These are phyloP conservation scores for Aspergillus baeticus DNA, from an alignment of 495 filamentous ascomycete genomes.

Conservation along the genomic window DNA sequence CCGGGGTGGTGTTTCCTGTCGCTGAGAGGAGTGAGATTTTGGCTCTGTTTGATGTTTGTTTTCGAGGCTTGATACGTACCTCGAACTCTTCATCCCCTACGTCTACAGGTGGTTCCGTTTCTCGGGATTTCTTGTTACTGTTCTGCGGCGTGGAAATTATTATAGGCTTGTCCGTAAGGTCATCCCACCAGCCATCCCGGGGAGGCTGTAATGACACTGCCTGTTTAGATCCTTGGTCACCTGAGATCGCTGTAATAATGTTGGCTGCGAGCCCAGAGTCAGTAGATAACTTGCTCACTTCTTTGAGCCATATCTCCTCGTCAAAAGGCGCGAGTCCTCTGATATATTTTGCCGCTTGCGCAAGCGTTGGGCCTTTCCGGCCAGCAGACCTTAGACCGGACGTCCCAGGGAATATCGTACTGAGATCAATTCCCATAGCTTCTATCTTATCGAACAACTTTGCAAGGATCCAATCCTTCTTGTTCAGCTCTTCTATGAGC, in stretches of 20 bases:
- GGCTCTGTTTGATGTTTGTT: background rate
- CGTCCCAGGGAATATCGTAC: slow-evolving; percentile 66
- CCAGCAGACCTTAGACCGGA: slow-evolving; percentile 38
- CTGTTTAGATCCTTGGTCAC: background rate
- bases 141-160: background rate
- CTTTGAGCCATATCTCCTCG: slow-evolving; percentile 38
- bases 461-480: slow-evolving; percentile 78
- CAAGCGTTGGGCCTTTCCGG: slow-evolving; percentile 32
- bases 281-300: slow-evolving; percentile 18
- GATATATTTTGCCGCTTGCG: slow-evolving; percentile 39
- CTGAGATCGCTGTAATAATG: slow-evolving; percentile 25
- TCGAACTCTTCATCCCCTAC: slow-evolving; percentile 37
- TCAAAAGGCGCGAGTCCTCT: slow-evolving; percentile 49
- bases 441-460: slow-evolving; percentile 80
- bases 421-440: slow-evolving; percentile 62
- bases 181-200: slow-evolving; percentile 41
- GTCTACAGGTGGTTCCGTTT: background rate
- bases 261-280: slow-evolving; percentile 24
- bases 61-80: slow-evolving; percentile 21
- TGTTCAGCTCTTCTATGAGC: slow-evolving; percentile 58
- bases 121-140: background rate
- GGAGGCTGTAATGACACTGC: slow-evolving; percentile 17
- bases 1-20: slow-evolving; percentile 38
- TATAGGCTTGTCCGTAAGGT: slow-evolving; percentile 18
- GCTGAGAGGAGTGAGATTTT: slow-evolving; percentile 20